These are phyloP conservation scores for Ophiostoma pallidulum DNA, from an alignment of 2,329 filamentous ascomycete species.

Conservation along the genomic window DNA sequence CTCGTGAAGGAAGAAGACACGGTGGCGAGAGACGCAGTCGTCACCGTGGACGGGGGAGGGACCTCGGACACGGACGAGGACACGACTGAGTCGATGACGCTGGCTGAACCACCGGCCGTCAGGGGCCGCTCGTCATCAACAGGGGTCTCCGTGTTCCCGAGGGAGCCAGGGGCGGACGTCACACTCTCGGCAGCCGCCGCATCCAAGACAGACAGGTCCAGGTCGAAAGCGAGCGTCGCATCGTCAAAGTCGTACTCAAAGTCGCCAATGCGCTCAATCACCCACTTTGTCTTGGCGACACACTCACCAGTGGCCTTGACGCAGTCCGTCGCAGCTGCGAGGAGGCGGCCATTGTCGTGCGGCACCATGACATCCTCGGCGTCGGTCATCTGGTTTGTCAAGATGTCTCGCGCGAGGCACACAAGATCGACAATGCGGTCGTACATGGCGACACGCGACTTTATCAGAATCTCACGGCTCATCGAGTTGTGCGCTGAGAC, in stretches of 20 bases:
- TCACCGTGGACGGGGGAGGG: not conserved
- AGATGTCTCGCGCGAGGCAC: conserved; percentile 68
- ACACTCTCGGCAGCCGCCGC: conserved; percentile 27
- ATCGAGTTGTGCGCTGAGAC: conserved; percentile 69
- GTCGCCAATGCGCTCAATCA: conserved; percentile 83
- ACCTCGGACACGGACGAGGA: conserved; percentile 25
- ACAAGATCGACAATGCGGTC: conserved; percentile 72
- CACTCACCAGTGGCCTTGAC: conserved; percentile 88
- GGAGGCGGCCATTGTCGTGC: conserved; percentile 64
- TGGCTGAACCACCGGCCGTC: conserved; percentile 24
- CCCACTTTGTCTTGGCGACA: conserved; percentile 72
- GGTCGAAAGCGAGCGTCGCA: conserved; percentile 38
- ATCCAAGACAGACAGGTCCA: conserved; percentile 49
- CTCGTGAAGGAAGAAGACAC: not conserved
- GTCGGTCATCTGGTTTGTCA: conserved; percentile 57
- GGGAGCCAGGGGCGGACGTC: conserved; percentile 12
- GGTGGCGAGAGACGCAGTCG: conserved; percentile 1
- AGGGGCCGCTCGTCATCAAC: conserved; percentile 15
- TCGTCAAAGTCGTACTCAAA: conserved; percentile 73
- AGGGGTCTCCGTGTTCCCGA: conserved; percentile 22
- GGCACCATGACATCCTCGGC: conserved; percentile 73
- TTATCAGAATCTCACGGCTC: conserved; percentile 55
- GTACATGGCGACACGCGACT: conserved; percentile 67
- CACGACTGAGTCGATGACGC: conserved; percentile 21
- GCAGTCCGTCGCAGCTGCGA: conserved; percentile 73